Conservation (phyloP, 2,329 filamentous ascomycete genomes). For the Graphilbum ipis-grandicollis region DNA sequence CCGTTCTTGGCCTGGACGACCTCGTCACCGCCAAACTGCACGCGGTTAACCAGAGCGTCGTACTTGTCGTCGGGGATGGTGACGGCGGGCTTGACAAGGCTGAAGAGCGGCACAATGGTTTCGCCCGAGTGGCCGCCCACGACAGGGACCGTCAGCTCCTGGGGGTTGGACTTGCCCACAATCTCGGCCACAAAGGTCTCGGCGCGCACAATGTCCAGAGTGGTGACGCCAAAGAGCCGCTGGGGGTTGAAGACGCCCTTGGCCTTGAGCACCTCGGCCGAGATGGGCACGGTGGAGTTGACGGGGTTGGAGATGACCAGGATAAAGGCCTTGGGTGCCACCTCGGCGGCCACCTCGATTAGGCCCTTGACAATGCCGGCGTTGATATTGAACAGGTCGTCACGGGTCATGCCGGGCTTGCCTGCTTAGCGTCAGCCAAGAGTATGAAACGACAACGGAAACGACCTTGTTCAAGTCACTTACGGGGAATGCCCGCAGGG, state of each 20-base stretch:
- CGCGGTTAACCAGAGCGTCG: conserved; percentile 77
- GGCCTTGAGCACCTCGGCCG: conserved; percentile 88
- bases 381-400: conserved; percentile 99
- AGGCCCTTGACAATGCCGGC: conserved; percentile 93
- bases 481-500: conserved; percentile 93
- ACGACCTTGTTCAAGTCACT: conserved; percentile 17
- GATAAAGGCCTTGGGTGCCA: conserved; percentile 82
- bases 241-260: conserved; percentile 88
- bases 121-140: conserved; percentile 94
- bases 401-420: conserved; percentile 98
- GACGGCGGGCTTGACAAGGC: conserved; percentile 66
- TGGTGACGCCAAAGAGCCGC: conserved; percentile 96
- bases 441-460: not conserved
- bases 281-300: conserved; percentile 96
- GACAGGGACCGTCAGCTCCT: conserved; percentile 74
- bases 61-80: conserved; percentile 80
- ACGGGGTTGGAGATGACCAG: conserved; percentile 98
- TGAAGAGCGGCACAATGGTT: conserved; percentile 96
- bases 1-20: conserved; percentile 77
- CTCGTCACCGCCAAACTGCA: conserved; percentile 95
- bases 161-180: conserved; percentile 63
- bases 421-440: conserved; percentile 30
- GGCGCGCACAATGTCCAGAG: conserved; percentile 92
- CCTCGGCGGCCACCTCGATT: conserved; percentile 72
- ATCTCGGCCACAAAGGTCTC: conserved; percentile 90